Percentiles rank a stretch among this genome's conserved stretches.
phyloP scores from a whole-genome alignment of 345 rosid genomes.

The Sapria himalayana region DNA sequence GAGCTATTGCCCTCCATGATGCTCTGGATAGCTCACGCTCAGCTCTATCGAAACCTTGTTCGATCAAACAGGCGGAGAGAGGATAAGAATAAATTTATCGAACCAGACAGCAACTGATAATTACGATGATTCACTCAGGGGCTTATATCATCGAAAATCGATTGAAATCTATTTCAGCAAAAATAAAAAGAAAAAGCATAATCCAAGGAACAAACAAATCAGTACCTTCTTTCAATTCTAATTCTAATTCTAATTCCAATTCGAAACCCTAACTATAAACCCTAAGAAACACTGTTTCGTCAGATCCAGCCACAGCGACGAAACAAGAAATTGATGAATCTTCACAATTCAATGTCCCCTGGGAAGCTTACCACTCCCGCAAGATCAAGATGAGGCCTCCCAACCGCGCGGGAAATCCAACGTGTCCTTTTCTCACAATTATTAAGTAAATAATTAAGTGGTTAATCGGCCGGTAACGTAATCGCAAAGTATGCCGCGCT shows the following conservation, averaged over 20 bases:
- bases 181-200: not conserved
- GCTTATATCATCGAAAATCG: too few relatives aligned
- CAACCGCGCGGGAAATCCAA: constrained; percentile 27
- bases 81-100: too few relatives aligned
- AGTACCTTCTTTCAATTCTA: too few relatives aligned
- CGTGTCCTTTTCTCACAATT: constrained; percentile 3
- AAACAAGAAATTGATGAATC: constrained; percentile 1
- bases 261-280: not conserved
- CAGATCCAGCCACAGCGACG: not conserved
- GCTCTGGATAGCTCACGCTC: constrained; percentile 5
- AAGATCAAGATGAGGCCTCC: too few relatives aligned
- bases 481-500: constrained; percentile 9
- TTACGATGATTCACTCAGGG: not conserved
- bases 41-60: constrained; percentile 8
- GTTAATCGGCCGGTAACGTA: too few relatives aligned
- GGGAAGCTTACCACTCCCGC: too few relatives aligned
- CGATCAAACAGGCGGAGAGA: not conserved
- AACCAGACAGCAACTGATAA: not conserved
- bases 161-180: not conserved
- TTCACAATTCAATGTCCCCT: constrained; percentile 7
- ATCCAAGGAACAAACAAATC: too few relatives aligned
- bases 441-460: not conserved
- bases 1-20: constrained; percentile 14
- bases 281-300: not conserved
- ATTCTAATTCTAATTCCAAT: too few relatives aligned